Evolutionary conservation across 1,139 yeast species (phyloP).

Genomic region (Debaryomyces singareniensis): DNA sequence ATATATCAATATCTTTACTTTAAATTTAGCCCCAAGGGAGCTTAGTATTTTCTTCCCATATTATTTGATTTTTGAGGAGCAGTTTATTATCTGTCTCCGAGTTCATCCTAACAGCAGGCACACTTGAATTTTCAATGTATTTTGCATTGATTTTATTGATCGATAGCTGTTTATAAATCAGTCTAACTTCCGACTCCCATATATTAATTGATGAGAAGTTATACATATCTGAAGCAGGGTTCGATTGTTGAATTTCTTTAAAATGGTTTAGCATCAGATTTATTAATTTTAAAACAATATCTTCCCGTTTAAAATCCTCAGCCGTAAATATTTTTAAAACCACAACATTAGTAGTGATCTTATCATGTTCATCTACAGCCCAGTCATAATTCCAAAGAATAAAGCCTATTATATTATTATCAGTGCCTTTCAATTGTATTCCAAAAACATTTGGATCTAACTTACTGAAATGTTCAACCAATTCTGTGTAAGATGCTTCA

Average conservation of each 20-base stretch:
- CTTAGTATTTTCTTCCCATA: constrained; percentile 43
- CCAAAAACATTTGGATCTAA: constrained; percentile 28
- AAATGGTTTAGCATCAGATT: constrained; percentile 16
- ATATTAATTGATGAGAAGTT: constrained; percentile 14
- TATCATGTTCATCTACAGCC: constrained; percentile 7
- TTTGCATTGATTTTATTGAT: constrained; percentile 10
- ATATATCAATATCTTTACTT: no score
- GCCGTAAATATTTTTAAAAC: constrained; percentile 25
- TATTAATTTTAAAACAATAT: constrained; percentile 17
- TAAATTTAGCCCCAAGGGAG: constrained; percentile 40
- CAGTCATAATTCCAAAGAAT: constrained; percentile 40
- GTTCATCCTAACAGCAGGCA: constrained; percentile 30
- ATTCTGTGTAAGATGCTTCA: constrained; percentile 17
- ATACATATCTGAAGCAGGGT: constrained; percentile 8
- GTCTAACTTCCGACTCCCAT: constrained; percentile 32
- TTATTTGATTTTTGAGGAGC: constrained; percentile 19
- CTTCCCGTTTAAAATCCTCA: constrained; percentile 13
- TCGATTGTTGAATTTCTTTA: constrained; percentile 9
- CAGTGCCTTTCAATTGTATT: constrained; percentile 14
- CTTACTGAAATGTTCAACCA: constrained; percentile 13
- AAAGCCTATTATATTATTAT: constrained; percentile 20
- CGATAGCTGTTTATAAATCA: constrained; percentile 11
- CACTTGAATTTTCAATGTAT: constrained; percentile 28
- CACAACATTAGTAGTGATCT: constrained; percentile 13
- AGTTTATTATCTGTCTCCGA: constrained; percentile 17